Evolutionary conservation across 2,329 filamentous ascomycete genomes (phyloP), one percentile per base, ranked within the genome.

Genomic region (Xylaria sp.): DNA sequence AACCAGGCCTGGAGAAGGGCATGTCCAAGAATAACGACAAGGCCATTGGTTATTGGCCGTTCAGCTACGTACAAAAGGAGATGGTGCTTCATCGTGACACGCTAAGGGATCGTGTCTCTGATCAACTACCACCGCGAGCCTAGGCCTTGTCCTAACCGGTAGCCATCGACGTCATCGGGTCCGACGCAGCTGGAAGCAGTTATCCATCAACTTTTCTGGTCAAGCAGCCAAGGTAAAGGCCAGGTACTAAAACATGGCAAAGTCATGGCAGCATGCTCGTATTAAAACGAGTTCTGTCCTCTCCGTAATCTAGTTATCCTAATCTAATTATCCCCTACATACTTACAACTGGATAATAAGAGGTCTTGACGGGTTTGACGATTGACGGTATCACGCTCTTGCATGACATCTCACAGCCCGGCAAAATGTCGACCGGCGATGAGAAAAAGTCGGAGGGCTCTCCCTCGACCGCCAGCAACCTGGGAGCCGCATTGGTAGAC

Each of bases 401-500:
- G 7, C 29, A 26, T 39, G 39, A 46, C 8, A 6, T 9, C 21
- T n/a, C 22, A 47, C 20, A 17, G 24, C 29, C 6, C 39, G 19
- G 11, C 48, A 34, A 8, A 44, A 66, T 66, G 63, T 45, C 57
- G 20, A 26, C 42, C 6, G 11, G 53, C n/a, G 39, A 55, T 39
- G 54, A 62, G 11, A 38, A 26, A 38, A 48, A 48, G 2, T 20
- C 48, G 29, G n/a, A 50, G 16, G 24, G 26, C 26, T 22, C 39
- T 29, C 29, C 34, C n/a, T 37, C 44, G 17, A 44, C 21, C 7
- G 46, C 62, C 62, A 42, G 53, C 21, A 61, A 57, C 1, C 59
- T 59, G 0, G 65, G 65, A 2, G 61, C 66, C 2, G 57, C 59
- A 6, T 19, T 73, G 22, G 54, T 54, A 20, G 69, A 74, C 44